Base-by-base conservation (phyloP, 2,329 filamentous ascomycete species). In the Fusarium falciforme region DNA sequence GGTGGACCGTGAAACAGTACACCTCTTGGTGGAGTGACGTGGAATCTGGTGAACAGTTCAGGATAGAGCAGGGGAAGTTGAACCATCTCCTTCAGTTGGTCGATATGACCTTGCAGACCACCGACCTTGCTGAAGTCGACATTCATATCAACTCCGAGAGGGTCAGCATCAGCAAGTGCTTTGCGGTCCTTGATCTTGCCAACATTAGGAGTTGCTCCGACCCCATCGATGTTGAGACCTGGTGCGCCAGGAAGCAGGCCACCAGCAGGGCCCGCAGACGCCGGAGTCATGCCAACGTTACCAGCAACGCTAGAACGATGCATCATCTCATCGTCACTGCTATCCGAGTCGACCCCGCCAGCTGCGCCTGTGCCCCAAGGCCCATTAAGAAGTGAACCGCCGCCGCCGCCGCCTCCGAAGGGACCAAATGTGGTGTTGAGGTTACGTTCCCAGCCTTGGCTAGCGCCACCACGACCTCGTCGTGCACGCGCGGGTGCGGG, bases 81-180 rank as follows among this genome's bases (percentile, higher is more conserved):
- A 20, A 99, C 96, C 96, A 99, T 99, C 84, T 99, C 96, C 83
- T 99, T 98, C 71, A 99, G 88, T 82, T 98, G 94, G 80, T 98
- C 95, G 80, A 99, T 98, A 80, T 98, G 96, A 38, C 94, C 93
- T 80, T 97, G 92, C 52, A 99, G 85, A 44, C 96, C 96, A 79
- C 96, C 96, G 65, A 99, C 95, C 74, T 95, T 94, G 82, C 94
- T 96, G 81, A 99, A 98, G 80, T 95, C 95, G 71, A 99, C 94
- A 78, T 91, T 96, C 79, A 96, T 86, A 80, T 98, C 95, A 36
- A 99, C 95, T 11, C 96, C 96, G 5, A 99, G 89, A 52, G 96
- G 96, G 80, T 98, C 96, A 5, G 95, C 94, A 84, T 99, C 96
- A 25, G 96, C 96, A 57, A 98, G 88, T 5, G 94, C 92, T 81